Evolutionary conservation across 768 basidiomycete genomes (phyloP).

Genomic region (Boletus rufocinnamomeus): DNA sequence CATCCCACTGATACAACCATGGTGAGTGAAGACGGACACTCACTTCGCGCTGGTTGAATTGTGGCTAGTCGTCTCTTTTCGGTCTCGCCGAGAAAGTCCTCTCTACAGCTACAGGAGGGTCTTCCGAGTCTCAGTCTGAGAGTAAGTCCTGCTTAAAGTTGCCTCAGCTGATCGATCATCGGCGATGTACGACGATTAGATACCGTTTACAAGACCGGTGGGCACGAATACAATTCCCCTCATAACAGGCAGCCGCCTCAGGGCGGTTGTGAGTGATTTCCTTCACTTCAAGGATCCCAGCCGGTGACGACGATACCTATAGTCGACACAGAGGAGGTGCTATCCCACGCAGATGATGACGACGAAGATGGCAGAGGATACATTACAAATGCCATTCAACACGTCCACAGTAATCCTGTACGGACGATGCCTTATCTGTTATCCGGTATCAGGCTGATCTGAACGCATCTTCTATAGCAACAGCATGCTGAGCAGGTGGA

Average conservation of each 20-base stretch:
- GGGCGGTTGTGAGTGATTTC: slow-evolving; percentile 27
- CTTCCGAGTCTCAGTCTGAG: slow-evolving; percentile 1
- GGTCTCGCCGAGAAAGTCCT: slow-evolving; percentile 70
- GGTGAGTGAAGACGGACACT: slow-evolving; percentile 18
- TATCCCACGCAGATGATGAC: slow-evolving; percentile 46
- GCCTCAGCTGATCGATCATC: slow-evolving; percentile 13
- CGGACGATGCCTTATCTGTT: not conserved
- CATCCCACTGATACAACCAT: slow-evolving; percentile 19
- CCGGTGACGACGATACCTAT: slow-evolving; percentile 1
- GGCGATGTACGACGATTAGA: slow-evolving; percentile 33
- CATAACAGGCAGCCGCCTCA: slow-evolving; percentile 40
- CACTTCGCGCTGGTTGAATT: not conserved
- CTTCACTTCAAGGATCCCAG: slow-evolving; percentile 10
- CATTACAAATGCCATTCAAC: slow-evolving; percentile 21
- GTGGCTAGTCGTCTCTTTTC: slow-evolving; percentile 60
- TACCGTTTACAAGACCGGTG: slow-evolving; percentile 57
- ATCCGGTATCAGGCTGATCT: slow-evolving; percentile 1
- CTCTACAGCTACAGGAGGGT: slow-evolving; percentile 43
- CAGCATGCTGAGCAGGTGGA: slow-evolving; percentile 20
- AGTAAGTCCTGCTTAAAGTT: slow-evolving; percentile 8
- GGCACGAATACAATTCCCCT: slow-evolving; percentile 61
- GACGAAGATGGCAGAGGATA: slow-evolving; percentile 10
- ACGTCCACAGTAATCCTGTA: slow-evolving; percentile 27
- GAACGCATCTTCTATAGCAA: slow-evolving; percentile 9
- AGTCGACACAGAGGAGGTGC: slow-evolving; percentile 69